Conservation (phyloP, 2,329 filamentous ascomycete species). For the Endothia cerciana region DNA sequence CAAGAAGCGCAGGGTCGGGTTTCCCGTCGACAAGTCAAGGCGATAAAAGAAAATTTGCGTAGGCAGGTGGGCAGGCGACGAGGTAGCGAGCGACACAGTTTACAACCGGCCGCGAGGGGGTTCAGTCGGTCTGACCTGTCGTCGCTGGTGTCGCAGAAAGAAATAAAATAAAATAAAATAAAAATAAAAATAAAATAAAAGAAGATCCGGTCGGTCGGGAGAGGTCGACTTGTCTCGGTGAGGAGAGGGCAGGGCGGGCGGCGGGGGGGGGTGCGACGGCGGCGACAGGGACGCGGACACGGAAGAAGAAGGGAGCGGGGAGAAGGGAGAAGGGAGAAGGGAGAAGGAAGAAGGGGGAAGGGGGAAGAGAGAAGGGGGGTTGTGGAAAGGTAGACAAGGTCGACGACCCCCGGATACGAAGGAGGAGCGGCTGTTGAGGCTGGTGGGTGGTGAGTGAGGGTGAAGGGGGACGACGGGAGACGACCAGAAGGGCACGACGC, state of each 20-base stretch:
- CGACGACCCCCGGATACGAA: neutral
- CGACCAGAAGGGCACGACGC: too few species aligned
- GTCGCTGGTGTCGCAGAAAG: conserved; percentile 6
- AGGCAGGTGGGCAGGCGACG: conserved; percentile 2
- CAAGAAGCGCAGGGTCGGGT: too few species aligned
- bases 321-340: conserved; percentile 2
- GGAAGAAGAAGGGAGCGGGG: conserved; percentile 2
- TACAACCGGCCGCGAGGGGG: conserved; percentile 15
- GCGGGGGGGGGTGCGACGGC: neutral
- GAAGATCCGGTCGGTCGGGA: neutral
- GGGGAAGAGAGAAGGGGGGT: conserved; percentile 3
- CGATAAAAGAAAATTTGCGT: too few species aligned
- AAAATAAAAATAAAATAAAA: too few species aligned
- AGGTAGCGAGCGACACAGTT: conserved; percentile 1
- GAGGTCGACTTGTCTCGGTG: conserved; percentile 19
- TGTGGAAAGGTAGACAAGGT: neutral
- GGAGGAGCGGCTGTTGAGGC: too few species aligned
- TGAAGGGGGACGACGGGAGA: too few species aligned
- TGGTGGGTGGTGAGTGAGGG: too few species aligned
- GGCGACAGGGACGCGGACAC: conserved; percentile 5
- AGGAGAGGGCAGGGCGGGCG: neutral
- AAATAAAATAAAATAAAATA: too few species aligned
- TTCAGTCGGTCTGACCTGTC: conserved; percentile 1
- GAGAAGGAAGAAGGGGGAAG: conserved; percentile 4
- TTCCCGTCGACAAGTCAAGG: too few species aligned